Base-by-base conservation (phyloP, 345 rosid genomes). In the Aurinia saxatilis region DNA sequence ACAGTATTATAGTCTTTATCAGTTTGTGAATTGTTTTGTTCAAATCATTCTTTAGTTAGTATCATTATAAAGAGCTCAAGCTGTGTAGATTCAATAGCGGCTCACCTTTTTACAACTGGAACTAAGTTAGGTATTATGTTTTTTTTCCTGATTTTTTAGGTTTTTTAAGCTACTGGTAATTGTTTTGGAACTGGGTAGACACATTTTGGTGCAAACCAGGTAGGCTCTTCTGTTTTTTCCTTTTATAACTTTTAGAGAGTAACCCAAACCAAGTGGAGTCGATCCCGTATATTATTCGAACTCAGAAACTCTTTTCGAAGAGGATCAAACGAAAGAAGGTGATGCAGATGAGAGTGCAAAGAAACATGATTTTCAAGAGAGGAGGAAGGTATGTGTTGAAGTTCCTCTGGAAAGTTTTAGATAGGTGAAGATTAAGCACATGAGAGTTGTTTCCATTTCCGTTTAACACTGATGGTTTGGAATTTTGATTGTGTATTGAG, bases 321-420 rank as follows among this genome's bases (percentile, higher is more conserved):
- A n/a, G n/a, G n/a, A n/a, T n/a, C n/a, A n/a, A n/a, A n/a, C n/a
- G n/a, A n/a, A n/a, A n/a, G n/a, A n/a, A n/a, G n/a, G n/a, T n/a
- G n/a, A n/a, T 14, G 76, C 31, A 6, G 74, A 58, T 19, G 77
- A 67, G 27, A n/a, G 14, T 16, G 77, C 65, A 49, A 68, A 73
- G 37, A 78, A 72, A n/a, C 47, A 63, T 41, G 78, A 73, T 29
- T 66, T 61, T 60, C 60, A 63, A 7, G 85, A 80, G 70, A 80
- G 70, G 35, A 86, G 77, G 71, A 87, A 67, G 80, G 66, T 67
- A 69, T 78, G 84, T 41, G 25, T 68, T 16, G 83, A 89, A 70
- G 83, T 49, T 63, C 69, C 66, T 60, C 37, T 74, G 9, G 66
- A 64, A 63, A 63, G 45, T 52, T 36, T 33, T 67, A 61, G 77